Evolutionary conservation across 2,329 filamentous ascomycete genomes (phyloP).

Genomic region (Sphaceloma murrayae): DNA sequence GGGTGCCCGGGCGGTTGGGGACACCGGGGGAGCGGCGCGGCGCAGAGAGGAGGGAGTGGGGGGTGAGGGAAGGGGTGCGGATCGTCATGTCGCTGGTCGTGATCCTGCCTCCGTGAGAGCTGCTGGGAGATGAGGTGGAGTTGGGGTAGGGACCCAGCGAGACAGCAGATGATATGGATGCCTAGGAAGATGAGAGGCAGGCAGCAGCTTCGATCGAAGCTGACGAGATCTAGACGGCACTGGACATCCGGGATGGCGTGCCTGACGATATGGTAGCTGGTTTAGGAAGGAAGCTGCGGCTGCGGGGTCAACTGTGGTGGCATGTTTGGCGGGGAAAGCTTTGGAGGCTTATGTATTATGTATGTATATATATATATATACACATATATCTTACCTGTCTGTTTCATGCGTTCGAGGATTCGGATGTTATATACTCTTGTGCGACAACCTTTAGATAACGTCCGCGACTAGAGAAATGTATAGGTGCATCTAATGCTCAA

Average conservation of each 20-base stretch:
- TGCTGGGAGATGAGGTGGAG: too few species aligned
- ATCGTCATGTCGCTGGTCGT: conserved; percentile 51
- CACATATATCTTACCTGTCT: too few species aligned
- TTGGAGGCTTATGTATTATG: too few species aligned
- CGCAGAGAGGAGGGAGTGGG: conserved; percentile 65
- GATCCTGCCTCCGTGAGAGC: too few species aligned
- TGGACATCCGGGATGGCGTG: conserved; percentile 7
- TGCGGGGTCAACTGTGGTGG: conserved; percentile 8
- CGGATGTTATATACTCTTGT: too few species aligned
- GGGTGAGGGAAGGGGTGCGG: conserved; percentile 61
- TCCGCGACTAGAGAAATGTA: background rate
- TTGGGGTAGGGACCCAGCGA: too few species aligned
- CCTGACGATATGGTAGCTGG: conserved; percentile 2
- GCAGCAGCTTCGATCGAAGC: background rate
- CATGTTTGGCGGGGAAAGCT: conserved; percentile 10
- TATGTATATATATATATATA: too few species aligned
- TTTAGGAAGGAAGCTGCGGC: conserved; percentile 11
- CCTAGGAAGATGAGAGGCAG: too few species aligned
- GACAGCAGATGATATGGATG: too few species aligned
- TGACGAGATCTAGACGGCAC: background rate
- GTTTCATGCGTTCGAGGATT: too few species aligned
- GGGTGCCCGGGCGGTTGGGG: conserved; percentile 58
- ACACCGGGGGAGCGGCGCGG: conserved; percentile 60
- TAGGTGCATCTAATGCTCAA: background rate
- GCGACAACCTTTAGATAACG: too few species aligned